A percentile compares a stretch with the other conserved stretches of the same genome.
Evolutionary conservation across 257 asterid genomes (phyloP).

Genomic region (Scutellaria barbata): DNA sequence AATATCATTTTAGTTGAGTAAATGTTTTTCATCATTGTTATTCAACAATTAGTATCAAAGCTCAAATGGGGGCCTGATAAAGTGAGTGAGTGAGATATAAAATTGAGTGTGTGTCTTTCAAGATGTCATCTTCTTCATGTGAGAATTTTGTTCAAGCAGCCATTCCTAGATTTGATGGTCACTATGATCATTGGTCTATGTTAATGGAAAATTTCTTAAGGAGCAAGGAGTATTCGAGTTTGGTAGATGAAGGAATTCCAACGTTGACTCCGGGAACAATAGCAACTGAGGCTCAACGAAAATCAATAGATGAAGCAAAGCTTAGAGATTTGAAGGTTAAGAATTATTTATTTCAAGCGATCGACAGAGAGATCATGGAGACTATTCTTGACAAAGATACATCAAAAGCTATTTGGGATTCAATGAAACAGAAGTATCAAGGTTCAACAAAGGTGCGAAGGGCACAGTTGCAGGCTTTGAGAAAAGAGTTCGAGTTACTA

Average conservation of each 20-base stretch:
- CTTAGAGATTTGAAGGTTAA: not conserved
- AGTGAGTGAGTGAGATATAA: not conserved
- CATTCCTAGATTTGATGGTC: not conserved
- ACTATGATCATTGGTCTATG: not conserved
- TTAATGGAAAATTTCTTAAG: not conserved
- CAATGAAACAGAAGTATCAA: too few species aligned
- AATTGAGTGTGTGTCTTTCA: not conserved
- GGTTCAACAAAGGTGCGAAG: too few species aligned
- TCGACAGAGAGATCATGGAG: too few species aligned
- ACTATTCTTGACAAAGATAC: too few species aligned
- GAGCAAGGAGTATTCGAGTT: slow-evolving; percentile 1
- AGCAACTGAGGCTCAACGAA: not conserved
- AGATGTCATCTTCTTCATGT: not conserved
- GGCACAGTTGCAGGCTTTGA: too few species aligned
- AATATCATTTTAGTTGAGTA: too few species aligned
- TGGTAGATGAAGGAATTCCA: slow-evolving; percentile 1
- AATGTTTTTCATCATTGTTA: too few species aligned
- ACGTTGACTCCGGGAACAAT: not conserved
- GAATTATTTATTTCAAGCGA: too few species aligned
- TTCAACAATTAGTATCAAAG: not conserved
- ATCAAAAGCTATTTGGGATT: too few species aligned
- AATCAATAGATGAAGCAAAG: not conserved
- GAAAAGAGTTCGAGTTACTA: not conserved
- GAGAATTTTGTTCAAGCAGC: not conserved
- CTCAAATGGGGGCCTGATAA: not conserved